Conservation (phyloP, 1,139 yeast genomes). For the Pneumocystis carinii region DNA sequence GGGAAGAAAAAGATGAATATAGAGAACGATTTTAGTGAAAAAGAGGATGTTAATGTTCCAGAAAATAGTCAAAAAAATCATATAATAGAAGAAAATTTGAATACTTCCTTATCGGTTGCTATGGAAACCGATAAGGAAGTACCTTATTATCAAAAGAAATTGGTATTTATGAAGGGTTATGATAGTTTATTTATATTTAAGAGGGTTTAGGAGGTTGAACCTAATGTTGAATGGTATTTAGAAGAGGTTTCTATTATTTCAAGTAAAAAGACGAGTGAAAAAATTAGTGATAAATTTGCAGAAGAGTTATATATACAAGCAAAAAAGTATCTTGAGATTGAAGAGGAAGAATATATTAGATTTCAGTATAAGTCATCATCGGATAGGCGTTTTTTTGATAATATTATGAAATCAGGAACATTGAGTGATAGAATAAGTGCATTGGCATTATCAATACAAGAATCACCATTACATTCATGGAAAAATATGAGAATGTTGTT, state of each 20-base stretch:
- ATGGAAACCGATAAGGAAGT: background rate
- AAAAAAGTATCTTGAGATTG: conserved; percentile 47
- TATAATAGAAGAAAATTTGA: no score
- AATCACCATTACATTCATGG: conserved; percentile 80
- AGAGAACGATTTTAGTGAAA: no score
- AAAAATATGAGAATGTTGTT: conserved; percentile 70
- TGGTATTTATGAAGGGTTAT: background rate
- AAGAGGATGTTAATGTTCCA: no score
- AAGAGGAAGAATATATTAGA: conserved; percentile 48
- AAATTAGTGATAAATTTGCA: conserved; percentile 14
- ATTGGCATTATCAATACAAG: conserved; percentile 77
- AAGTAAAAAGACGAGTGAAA: background rate
- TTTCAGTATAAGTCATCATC: conserved; percentile 72
- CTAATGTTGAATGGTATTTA: background rate
- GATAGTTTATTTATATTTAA: background rate
- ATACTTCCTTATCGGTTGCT: no score
- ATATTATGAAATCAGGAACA: conserved; percentile 84
- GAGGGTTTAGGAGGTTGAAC: background rate
- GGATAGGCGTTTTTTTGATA: conserved; percentile 77
- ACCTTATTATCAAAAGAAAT: background rate
- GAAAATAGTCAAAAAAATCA: no score
- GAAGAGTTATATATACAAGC: conserved; percentile 55
- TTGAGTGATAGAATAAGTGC: conserved; percentile 91
- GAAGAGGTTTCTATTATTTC: background rate
- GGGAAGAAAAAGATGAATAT: no score